Percentiles rank a stretch among this genome's conserved stretches.
phyloP scores from a whole-genome alignment of 2,329 filamentous ascomycete genomes.

The Apiospora aurea region DNA sequence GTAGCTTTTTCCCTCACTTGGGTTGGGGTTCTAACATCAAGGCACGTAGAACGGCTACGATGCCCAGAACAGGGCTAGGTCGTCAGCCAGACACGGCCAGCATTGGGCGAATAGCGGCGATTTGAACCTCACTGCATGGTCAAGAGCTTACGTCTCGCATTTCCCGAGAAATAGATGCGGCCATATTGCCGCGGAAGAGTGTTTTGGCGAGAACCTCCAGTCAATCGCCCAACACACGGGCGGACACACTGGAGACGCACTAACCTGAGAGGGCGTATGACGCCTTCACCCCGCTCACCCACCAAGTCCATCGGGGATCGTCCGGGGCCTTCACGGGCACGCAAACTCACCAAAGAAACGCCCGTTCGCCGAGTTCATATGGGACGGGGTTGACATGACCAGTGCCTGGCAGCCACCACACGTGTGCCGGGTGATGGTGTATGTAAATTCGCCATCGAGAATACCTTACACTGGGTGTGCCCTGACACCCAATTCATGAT shows the following conservation, averaged over 20 bases:
- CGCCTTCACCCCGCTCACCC: conserved; percentile 5
- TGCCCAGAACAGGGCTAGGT: background rate
- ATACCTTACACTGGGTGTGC: too few species aligned
- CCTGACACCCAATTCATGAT: background rate
- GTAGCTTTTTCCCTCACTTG: background rate
- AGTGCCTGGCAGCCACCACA: background rate
- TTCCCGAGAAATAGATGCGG: background rate
- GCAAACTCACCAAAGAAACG: background rate
- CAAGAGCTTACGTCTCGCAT: background rate
- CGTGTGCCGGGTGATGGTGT: background rate
- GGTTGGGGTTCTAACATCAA: conserved; percentile 13
- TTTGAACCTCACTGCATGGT: background rate
- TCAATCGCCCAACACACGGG: background rate
- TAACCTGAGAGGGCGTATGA: background rate
- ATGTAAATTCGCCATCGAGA: too few species aligned
- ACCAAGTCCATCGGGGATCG: background rate
- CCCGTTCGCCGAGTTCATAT: background rate
- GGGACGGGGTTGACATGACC: background rate
- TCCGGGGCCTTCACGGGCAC: background rate
- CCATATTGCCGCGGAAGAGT: background rate
- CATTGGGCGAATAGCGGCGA: background rate
- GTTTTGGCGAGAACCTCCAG: background rate
- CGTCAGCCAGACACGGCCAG: background rate
- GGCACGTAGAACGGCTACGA: background rate
- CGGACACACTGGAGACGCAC: background rate